phyloP scores from a whole-genome alignment of 2,329 filamentous ascomycete species.

The Chrysoporthe cubensis region DNA sequence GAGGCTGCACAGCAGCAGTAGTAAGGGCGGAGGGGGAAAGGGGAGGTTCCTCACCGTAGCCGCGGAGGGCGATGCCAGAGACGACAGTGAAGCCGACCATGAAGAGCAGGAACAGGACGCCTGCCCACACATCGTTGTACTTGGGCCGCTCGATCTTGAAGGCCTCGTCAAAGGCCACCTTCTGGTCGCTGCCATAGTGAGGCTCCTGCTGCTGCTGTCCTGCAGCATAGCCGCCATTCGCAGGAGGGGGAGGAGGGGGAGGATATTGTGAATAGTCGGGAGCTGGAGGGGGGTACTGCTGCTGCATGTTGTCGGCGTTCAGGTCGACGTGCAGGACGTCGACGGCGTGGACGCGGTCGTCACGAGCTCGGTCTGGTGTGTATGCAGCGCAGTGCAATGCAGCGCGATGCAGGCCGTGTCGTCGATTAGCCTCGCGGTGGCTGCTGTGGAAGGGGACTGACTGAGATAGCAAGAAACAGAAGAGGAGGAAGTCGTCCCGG shows the following conservation, averaged over 20 bases:
- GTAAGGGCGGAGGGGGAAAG: background rate
- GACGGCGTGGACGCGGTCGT: background rate
- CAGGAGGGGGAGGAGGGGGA: conserved; percentile 12
- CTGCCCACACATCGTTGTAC: conserved; percentile 90
- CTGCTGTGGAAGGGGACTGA: background rate
- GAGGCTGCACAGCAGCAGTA: background rate
- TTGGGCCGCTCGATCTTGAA: conserved; percentile 86
- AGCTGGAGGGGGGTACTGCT: conserved; percentile 1
- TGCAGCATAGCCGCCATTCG: conserved; percentile 4
- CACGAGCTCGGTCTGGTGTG: too few relatives aligned
- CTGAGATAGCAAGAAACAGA: background rate
- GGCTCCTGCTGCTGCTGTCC: conserved; percentile 23
- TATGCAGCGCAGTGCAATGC: background rate
- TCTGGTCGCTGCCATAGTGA: conserved; percentile 40
- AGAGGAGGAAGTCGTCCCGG: too few relatives aligned
- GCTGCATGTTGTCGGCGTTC: conserved; percentile 5
- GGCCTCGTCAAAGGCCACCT: conserved; percentile 72
- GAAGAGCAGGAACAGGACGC: conserved; percentile 57
- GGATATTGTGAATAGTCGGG: conserved; percentile 7
- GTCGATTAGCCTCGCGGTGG: background rate
- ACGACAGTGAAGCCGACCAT: conserved; percentile 71
- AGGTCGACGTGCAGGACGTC: background rate
- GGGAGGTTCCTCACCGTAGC: conserved; percentile 57
- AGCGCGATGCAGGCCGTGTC: background rate
- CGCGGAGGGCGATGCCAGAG: conserved; percentile 74